Evolutionary conservation across 345 rosid species (phyloP).

Genomic region (Carallia pectinifolia): DNA sequence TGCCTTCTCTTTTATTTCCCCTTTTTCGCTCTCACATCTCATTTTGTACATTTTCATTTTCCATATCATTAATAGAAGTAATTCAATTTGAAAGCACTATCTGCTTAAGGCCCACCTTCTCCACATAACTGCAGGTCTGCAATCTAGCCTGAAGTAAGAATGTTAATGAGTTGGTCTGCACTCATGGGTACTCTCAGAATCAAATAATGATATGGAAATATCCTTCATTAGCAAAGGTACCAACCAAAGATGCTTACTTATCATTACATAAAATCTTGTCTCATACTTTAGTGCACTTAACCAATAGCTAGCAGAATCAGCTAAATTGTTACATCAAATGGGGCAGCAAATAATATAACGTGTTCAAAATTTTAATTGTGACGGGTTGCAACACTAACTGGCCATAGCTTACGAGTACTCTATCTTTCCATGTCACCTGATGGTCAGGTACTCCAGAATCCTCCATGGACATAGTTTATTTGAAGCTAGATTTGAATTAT

Average conservation of each 20-base stretch:
- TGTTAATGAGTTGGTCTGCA: slow-evolving; percentile 93
- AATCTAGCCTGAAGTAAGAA: slow-evolving; percentile 98
- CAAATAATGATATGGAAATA: slow-evolving; percentile 98
- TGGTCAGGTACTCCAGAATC: slow-evolving; percentile 57
- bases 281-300: background rate
- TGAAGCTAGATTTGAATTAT: background rate
- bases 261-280: too few relatives aligned
- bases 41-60: background rate
- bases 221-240: slow-evolving; percentile 89
- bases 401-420: slow-evolving; percentile 91
- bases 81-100: background rate
- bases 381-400: slow-evolving; percentile 83
- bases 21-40: background rate
- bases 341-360: too few relatives aligned
- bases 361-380: slow-evolving; percentile 3
- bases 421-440: slow-evolving; percentile 91
- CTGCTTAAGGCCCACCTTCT: background rate
- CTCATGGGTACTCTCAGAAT: slow-evolving; percentile 96
- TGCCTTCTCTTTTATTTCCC: background rate
- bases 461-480: background rate
- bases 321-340: too few relatives aligned
- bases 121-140: slow-evolving; percentile 53
- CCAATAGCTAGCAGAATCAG: background rate
- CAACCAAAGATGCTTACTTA: background rate
- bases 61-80: background rate